Evolutionary conservation across 78 protist species (phyloP).

Genomic region (Speleostelium caveatum): DNA sequence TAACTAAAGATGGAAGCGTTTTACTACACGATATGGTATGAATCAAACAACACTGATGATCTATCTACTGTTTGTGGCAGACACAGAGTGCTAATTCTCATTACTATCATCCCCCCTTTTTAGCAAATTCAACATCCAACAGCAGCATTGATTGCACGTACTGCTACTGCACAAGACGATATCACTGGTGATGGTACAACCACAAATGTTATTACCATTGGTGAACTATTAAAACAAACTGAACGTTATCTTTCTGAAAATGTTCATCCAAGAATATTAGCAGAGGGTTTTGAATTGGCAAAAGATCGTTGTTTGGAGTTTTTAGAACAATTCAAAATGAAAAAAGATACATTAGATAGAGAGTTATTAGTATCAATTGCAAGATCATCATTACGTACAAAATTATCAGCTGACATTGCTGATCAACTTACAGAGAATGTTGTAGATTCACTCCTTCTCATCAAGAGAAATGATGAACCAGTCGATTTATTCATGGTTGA

Average conservation of each 20-base stretch:
- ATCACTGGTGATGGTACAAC: slow-evolving; percentile 99
- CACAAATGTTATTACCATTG: slow-evolving; percentile 96
- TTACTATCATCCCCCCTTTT: not conserved
- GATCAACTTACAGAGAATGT: slow-evolving; percentile 92
- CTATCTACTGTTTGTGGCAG: not conserved
- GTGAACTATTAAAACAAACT: slow-evolving; percentile 97
- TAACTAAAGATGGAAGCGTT: slow-evolving; percentile 99
- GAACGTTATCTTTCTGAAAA: slow-evolving; percentile 96
- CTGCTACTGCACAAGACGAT: slow-evolving; percentile 99
- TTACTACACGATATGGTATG: slow-evolving; percentile 97
- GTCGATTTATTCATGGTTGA: slow-evolving; percentile 99
- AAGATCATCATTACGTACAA: slow-evolving; percentile 94
- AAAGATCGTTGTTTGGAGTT: slow-evolving; percentile 84
- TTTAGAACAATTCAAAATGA: slow-evolving; percentile 78
- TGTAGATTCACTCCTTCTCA: slow-evolving; percentile 95
- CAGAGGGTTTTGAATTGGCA: slow-evolving; percentile 98
- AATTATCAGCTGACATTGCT: slow-evolving; percentile 86
- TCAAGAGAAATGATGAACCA: slow-evolving; percentile 75
- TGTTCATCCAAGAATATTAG: slow-evolving; percentile 98
- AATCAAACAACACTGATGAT: not conserved
- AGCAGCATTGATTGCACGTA: slow-evolving; percentile 98
- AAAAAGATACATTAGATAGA: slow-evolving; percentile 74
- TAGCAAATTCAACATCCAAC: slow-evolving; percentile 99
- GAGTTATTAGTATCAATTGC: slow-evolving; percentile 95
- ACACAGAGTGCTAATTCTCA: not conserved